Base-by-base conservation (phyloP, 371 early-diverging fungal genomes). In the Massospora cicadina region DNA sequence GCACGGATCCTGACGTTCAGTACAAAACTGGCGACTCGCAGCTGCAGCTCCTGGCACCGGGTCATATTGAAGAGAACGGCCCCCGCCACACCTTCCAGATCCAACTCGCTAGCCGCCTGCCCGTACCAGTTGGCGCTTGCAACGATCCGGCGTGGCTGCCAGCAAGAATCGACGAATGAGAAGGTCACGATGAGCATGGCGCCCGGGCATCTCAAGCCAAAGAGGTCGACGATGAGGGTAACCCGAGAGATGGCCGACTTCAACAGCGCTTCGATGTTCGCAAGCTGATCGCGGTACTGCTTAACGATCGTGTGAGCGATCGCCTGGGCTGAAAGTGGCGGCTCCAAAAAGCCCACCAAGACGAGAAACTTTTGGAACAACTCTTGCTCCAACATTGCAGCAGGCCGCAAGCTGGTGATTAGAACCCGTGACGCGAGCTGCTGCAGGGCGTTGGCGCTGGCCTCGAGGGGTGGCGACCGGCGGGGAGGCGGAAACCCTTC, bases 311-410 rank as follows among this genome's bases (percentile, higher is more conserved):
- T 23, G 2, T 59, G 30, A 29, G 21, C 60, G 3, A 59, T n/a
- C 21, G 29, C 7, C 10, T 29, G 26, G 29, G 3, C 12, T n/a
- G 60, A 26, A 2, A 59, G 31, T n/a, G 60, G 26, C 17, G 26
- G 29, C 29, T 59, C 29, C 17, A 31, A 31, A 21, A 59, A 12
- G 12, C 31, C 29, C 29, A 25, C 13, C 17, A 59, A 26, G 10
- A 59, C 60, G 27, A 59, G 31, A 31, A 29, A 59, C 29, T 59
- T 59, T 31, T 59, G 26, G 60, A 59, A 59, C 27, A 59, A 7
- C 29, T 59, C 60, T 21, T 59, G 60, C 60, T 59, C 60, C 7
- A 59, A 21, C 31, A 59, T 12, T 30, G 23, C 21, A 17, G 17
- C 31, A 2, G 60, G 60, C 2, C 60, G 60, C 10, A 59, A 31